A percentile compares a stretch with the other conserved stretches of the same genome.
These are phyloP conservation scores for Psidium guajava DNA, from an alignment of 345 rosid genomes.

Conservation along the genomic window DNA sequence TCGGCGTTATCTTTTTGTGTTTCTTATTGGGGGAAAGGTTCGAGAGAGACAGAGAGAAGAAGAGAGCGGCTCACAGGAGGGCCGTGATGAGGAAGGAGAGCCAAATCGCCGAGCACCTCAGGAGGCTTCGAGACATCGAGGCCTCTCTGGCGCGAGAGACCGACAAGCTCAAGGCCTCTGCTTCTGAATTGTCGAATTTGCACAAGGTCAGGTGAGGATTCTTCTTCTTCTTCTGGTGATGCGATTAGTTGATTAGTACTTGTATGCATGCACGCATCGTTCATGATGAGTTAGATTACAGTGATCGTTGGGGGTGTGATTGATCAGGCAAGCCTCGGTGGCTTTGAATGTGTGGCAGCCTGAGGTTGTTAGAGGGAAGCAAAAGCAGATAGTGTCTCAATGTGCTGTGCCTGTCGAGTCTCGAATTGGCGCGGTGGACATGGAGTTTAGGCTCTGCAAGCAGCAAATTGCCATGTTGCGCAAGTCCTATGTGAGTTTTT, in stretches of 20 bases:
- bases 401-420: slow-evolving; percentile 56
- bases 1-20: neutral
- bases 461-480: slow-evolving; percentile 44
- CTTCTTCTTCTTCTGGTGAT: neutral
- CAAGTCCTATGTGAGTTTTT: slow-evolving; percentile 52
- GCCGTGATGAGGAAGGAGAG: slow-evolving; percentile 68
- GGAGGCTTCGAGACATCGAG: slow-evolving; percentile 47
- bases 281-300: neutral
- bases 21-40: slow-evolving; percentile 28
- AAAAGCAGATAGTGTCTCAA: slow-evolving; percentile 72
- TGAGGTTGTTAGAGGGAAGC: slow-evolving; percentile 51
- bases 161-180: slow-evolving; percentile 27
- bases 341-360: slow-evolving; percentile 98
- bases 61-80: slow-evolving; percentile 40
- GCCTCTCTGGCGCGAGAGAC: slow-evolving; percentile 29
- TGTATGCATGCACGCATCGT: neutral
- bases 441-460: slow-evolving; percentile 81
- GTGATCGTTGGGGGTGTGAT: neutral
- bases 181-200: slow-evolving; percentile 36
- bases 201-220: slow-evolving; percentile 50
- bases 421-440: slow-evolving; percentile 46
- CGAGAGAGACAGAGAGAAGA: slow-evolving; percentile 60
- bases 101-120: slow-evolving; percentile 34
- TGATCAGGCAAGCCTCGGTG: slow-evolving; percentile 73
- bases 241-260: neutral